Percentiles rank a stretch among this genome's conserved stretches.
These are phyloP conservation scores for Saccharomycopsis javanensis DNA, from an alignment of 805 yeast species.

Conservation along the genomic window DNA sequence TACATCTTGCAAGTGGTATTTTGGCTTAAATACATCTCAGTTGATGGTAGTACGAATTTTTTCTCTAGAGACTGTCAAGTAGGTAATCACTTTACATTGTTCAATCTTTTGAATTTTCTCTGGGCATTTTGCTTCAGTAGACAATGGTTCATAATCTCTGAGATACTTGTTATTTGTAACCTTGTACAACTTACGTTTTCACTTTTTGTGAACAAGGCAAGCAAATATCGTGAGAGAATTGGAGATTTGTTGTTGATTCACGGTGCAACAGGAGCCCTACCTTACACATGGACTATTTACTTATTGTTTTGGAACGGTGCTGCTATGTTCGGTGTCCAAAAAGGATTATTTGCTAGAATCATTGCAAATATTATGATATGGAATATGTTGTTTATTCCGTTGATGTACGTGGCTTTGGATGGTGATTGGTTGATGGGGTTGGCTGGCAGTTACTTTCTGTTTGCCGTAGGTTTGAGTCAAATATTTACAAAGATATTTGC, in stretches of 20 bases:
- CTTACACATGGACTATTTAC: constrained; percentile 65
- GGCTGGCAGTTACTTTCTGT: constrained; percentile 43
- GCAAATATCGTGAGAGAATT: constrained; percentile 38
- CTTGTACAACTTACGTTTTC: constrained; percentile 47
- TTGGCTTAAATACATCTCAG: constrained; percentile 34
- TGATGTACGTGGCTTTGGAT: constrained; percentile 43
- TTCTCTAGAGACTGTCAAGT: constrained; percentile 31
- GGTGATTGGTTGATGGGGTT: constrained; percentile 68
- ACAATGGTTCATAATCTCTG: constrained; percentile 49
- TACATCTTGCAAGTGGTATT: constrained; percentile 45
- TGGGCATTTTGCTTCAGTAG: constrained; percentile 59
- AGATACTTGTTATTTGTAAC: constrained; percentile 48
- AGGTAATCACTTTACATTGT: constrained; percentile 53
- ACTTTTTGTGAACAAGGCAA: constrained; percentile 53
- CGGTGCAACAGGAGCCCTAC: constrained; percentile 56
- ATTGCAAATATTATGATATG: constrained; percentile 68
- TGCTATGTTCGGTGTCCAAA: constrained; percentile 49
- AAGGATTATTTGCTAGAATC: constrained; percentile 49
- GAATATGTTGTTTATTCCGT: constrained; percentile 65
- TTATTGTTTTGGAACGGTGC: constrained; percentile 84
- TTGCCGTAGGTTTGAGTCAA: constrained; percentile 67
- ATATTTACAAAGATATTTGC: constrained; percentile 59
- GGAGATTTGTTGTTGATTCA: constrained; percentile 50
- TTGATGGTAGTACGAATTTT: constrained; percentile 17
- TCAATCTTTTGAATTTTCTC: constrained; percentile 47